Conservation (phyloP, 1,284 basidiomycete species). For the Pseudozyma thailandica region DNA sequence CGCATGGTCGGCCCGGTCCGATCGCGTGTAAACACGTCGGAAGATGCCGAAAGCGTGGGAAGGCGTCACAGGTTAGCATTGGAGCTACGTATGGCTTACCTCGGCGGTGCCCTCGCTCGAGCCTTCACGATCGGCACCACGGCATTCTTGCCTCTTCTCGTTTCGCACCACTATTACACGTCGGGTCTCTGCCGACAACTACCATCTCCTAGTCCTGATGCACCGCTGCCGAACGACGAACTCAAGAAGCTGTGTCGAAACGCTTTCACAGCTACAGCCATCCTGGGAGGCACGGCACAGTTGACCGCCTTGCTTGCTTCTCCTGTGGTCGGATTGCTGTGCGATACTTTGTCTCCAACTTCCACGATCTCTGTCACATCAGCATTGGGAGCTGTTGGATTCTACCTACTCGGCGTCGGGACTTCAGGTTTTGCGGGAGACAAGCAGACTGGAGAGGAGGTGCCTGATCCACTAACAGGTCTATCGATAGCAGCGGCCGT, state of each 20-base stretch:
- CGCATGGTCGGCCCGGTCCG: conserved; percentile 19
- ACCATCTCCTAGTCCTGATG: conserved; percentile 36
- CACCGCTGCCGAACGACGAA: conserved; percentile 42
- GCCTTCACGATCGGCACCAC: conserved; percentile 57
- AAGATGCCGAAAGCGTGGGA: conserved; percentile 2
- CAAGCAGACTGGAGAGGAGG: conserved; percentile 27
- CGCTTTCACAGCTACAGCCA: conserved; percentile 51
- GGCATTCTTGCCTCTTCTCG: conserved; percentile 55
- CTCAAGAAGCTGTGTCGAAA: conserved; percentile 52
- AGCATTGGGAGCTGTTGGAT: conserved; percentile 32
- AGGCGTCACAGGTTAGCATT: conserved; percentile 12
- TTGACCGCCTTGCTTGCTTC: conserved; percentile 46
- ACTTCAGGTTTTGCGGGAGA: conserved; percentile 30
- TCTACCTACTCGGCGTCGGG: conserved; percentile 38
- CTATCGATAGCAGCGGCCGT: conserved; percentile 43
- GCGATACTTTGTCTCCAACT: conserved; percentile 40
- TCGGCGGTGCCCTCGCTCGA: conserved; percentile 52
- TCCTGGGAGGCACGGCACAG: conserved; percentile 50
- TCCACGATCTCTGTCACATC: conserved; percentile 37
- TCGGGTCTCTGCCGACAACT: conserved; percentile 46
- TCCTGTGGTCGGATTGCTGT: conserved; percentile 45
- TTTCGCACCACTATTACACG: conserved; percentile 53
- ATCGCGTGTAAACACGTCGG: not conserved
- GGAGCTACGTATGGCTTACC: conserved; percentile 50
- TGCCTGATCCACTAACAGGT: conserved; percentile 35